These are phyloP conservation scores for Abrus pulchellus DNA, from an alignment of 306 rosid species.

Conservation along the genomic window DNA sequence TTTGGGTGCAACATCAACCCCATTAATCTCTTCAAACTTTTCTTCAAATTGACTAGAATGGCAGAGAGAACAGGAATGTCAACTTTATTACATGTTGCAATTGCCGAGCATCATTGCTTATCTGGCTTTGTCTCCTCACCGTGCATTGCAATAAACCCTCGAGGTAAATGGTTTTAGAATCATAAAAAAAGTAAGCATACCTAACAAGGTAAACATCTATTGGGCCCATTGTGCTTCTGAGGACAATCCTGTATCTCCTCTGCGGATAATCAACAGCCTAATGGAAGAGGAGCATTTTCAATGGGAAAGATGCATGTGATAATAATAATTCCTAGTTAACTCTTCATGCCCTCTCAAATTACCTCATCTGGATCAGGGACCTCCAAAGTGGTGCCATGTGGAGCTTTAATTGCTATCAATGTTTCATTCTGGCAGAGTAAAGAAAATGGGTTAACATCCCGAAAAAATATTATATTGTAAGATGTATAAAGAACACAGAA, in stretches of 20 bases:
- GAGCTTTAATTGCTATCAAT: slow-evolving; percentile 97
- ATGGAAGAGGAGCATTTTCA: slow-evolving; percentile 46
- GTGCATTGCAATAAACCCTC: slow-evolving; percentile 38
- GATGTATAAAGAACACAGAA: slow-evolving; percentile 29
- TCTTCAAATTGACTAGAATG: slow-evolving; percentile 91
- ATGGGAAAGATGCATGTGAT: slow-evolving; percentile 44
- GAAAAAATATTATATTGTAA: background rate
- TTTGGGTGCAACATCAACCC: slow-evolving; percentile 65
- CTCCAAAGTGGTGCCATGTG: slow-evolving; percentile 96
- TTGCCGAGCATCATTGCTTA: slow-evolving; percentile 39
- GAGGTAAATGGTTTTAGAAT: slow-evolving; percentile 27
- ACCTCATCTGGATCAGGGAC: slow-evolving; percentile 99
- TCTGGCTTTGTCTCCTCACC: slow-evolving; percentile 38
- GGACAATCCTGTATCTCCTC: slow-evolving; percentile 92
- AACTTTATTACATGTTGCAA: slow-evolving; percentile 37
- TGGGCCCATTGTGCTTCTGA: slow-evolving; percentile 98
- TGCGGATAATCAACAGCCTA: slow-evolving; percentile 97
- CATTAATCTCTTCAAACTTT: slow-evolving; percentile 90
- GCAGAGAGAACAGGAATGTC: slow-evolving; percentile 26
- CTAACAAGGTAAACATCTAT: slow-evolving; percentile 98
- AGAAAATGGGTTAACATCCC: slow-evolving; percentile 29
- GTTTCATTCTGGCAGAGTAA: slow-evolving; percentile 86
- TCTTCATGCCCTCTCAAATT: slow-evolving; percentile 44
- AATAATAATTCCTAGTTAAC: slow-evolving; percentile 9
- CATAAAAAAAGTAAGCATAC: slow-evolving; percentile 54